phyloP scores from a whole-genome alignment of 495 filamentous ascomycete genomes.

The Daldinia grandis region DNA sequence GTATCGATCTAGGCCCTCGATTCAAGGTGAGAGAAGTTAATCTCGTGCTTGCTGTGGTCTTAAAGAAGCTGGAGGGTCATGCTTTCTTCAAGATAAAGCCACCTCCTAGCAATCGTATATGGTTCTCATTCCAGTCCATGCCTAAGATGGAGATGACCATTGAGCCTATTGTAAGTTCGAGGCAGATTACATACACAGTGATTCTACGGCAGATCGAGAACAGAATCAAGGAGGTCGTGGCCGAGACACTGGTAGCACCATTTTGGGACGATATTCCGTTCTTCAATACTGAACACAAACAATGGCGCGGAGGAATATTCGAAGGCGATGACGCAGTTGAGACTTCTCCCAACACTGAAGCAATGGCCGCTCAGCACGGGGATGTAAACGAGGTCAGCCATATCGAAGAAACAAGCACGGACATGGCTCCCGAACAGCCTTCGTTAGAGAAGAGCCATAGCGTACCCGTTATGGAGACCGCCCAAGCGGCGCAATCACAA shows the following conservation, averaged over 20 bases:
- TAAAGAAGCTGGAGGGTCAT: conserved; percentile 89
- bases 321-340: conserved; percentile 61
- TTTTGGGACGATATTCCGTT: conserved; percentile 97
- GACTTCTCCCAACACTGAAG: conserved; percentile 50
- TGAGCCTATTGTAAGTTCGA: conserved; percentile 92
- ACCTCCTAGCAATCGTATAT: conserved; percentile 91
- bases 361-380: conserved; percentile 66
- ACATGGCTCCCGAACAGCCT: conserved; percentile 50
- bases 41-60: conserved; percentile 82
- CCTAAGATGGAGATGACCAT: conserved; percentile 92
- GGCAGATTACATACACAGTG: conserved; percentile 92
- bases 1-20: conserved; percentile 84
- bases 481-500: conserved; percentile 27
- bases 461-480: conserved; percentile 46
- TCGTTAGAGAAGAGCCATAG: conserved; percentile 71
- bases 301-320: conserved; percentile 92
- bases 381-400: conserved; percentile 59
- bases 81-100: conserved; percentile 87
- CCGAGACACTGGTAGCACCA: conserved; percentile 90
- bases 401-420: conserved; percentile 45
- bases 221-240: conserved; percentile 89
- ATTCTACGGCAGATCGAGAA: conserved; percentile 94
- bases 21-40: conserved; percentile 93
- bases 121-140: conserved; percentile 91
- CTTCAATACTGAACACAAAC: conserved; percentile 75